phyloP scores from a whole-genome alignment of 257 asterid species.

The Pogostemon cablin region DNA sequence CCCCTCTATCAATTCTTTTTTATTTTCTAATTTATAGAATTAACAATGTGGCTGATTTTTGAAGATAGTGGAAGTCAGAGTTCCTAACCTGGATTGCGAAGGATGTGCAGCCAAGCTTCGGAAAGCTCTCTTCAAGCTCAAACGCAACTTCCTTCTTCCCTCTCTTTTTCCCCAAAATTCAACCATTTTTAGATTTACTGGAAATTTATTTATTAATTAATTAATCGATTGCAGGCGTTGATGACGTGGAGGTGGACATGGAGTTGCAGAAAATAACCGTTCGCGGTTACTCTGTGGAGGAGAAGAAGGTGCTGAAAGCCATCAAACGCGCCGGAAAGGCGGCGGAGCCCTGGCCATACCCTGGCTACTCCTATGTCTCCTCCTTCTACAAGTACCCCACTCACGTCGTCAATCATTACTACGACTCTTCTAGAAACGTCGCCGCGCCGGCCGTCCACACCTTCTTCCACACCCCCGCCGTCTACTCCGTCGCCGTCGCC shows the following conservation, averaged over 20 bases:
- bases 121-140: conserved; percentile 67
- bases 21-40: neutral
- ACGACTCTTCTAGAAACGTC: conserved; percentile 64
- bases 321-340: conserved; percentile 88
- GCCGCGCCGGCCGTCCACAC: conserved; percentile 67
- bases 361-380: conserved; percentile 69
- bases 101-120: conserved; percentile 74
- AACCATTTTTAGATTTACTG: too few species aligned
- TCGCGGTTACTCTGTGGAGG: conserved; percentile 73
- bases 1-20: neutral
- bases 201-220: too few species aligned
- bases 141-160: conserved; percentile 40
- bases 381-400: conserved; percentile 84
- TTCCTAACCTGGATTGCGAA: conserved; percentile 81
- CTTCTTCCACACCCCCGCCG: conserved; percentile 85
- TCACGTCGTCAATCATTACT: conserved; percentile 75
- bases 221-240: conserved; percentile 54
- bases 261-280: conserved; percentile 78
- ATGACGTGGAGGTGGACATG: conserved; percentile 88
- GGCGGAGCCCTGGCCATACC: conserved; percentile 99
- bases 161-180: too few species aligned
- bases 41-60: neutral
- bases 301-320: conserved; percentile 72
- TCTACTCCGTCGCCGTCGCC: conserved; percentile 80
- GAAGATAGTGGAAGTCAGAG: conserved; percentile 75